Evolutionary conservation across 208 protist genomes (phyloP), one percentile per base, ranked within the genome.

Genomic region (Trypanosoma scelopori): DNA sequence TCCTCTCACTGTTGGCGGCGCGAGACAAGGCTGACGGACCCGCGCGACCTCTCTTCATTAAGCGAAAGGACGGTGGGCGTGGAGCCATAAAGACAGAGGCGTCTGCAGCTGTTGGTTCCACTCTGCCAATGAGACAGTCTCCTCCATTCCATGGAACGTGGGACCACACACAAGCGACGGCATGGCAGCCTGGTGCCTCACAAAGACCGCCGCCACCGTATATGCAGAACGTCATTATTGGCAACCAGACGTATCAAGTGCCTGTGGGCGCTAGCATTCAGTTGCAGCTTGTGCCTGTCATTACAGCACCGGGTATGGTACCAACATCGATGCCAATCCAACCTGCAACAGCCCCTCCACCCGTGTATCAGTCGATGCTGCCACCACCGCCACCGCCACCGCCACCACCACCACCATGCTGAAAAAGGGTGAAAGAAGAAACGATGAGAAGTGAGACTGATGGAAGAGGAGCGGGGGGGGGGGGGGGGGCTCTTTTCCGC

Each of bases 201-300:
- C 45, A 50, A 42, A 55, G 50, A 16, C 65, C 71, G 20, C 81
- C 77, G n/a, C 76, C 77, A 41, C 77, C 72, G 6, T 78, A 79
- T 48, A 69, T 81, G 42, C 82, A 77, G 60, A 84, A 67, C 16
- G 70, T 88, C 20, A 76, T 80, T 16, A 79, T 88, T 20, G 76
- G 78, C 35, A 72, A 81, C 50, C 82, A 82, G 37, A 55, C 68
- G 18, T 88, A 88, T 46, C 75, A 88, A 57, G 63, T 88, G 5
- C 74, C 82, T 1, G 72, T 71, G 4, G 82, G 82, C 20, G 66
- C 82, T 11, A 82, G 66, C 39, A 60, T 88, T 53, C 82, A 88
- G 59, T 78, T 84, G 23, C 82, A 88, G 64, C 76, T 84, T 48
- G 43, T 88, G 37, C 82, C 82, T 12, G 78, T 88, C 23, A 84